Base-by-base conservation (phyloP, 1,139 yeast genomes). In the Hansenula sp. region DNA sequence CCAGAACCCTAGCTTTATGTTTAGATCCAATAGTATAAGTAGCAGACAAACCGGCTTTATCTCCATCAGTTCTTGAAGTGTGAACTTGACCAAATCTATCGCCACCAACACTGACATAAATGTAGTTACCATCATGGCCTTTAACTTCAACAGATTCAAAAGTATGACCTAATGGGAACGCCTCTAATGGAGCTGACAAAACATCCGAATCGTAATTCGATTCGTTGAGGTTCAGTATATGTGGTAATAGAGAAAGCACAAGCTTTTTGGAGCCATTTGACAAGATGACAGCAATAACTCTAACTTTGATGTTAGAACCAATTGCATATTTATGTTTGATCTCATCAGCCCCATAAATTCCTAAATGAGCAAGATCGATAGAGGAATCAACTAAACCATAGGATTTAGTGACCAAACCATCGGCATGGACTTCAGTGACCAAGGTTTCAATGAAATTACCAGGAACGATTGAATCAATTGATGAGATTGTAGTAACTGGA, bases 391-490 rank as follows among this genome's bases (percentile, higher is more conserved):
- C 77, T 48, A 86, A 67, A 46, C 96, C 97, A 54, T 81, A 82
- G 0, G 81, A 81, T 57, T 81, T 84, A 39, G 76, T 70, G 18
- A 61, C 46, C n/a, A 81, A 62, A 50, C 97, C 98, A 34, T 76
- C 66, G n/a, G 69, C 62, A 30, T 75, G 63, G 9, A 82, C 75
- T 16, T 79, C 81, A 27, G 84, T 72, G 31, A 91, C 77, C 33
- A 84, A 67, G 6, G 91, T 87, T 50, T 87, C 89, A 5, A 91
- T 89, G 17, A 84, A 60, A 50, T 81, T 76, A 55, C 99, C 99
- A 2, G 99, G 96, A 37, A 85, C 76, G 32, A 91, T 74, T 4
- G 96, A 78, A 53, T 87, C 95, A 21, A 88, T 69, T 5, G 93
- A 79, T 1, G 87, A 71, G 31, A 87, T 79, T 5, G 84, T 66